Base-by-base conservation (phyloP, 73 alveolate genomes). In the Diophrys appendiculata region DNA sequence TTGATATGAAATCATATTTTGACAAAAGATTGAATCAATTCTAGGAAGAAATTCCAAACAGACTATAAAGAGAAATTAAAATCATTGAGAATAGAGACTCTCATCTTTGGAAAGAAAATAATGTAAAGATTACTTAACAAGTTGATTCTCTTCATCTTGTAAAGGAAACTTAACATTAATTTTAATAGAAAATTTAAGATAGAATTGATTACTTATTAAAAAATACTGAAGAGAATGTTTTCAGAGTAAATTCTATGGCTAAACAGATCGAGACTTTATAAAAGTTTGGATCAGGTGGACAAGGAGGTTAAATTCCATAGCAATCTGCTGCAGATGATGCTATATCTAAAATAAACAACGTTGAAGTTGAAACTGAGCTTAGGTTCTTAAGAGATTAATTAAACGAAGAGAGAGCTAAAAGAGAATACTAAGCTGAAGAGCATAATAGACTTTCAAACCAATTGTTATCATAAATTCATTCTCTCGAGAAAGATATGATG, bases 41-140 rank as follows among this genome's bases (percentile, higher is more conserved):
- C 29, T 64, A 65, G 14, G 96, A 89, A 52, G 96, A 89, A 64
- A 84, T 89, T 30, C 96, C 96, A 0, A 77, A 72, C 52, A 34
- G 89, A 13, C 88, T 89, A 18, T 72, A 82, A 32, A 70, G 91
- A 67, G 96, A 89, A 64, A 70, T 89, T 33, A 89, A 84, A 69
- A 56, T 28, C 65, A 78, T 89, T 0, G 92, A 89, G 68, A 73
- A 73, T 14, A 33, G 96, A 13, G 96, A 89, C 71, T 28, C 74
- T 32, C 76, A 74, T 64, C 69, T 78, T 13, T 89, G 96, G 92
- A 84, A 80, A 56, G 96, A 89, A 23, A 89, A 83, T 71, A 34
- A 68, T 0, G 34, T 13, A 8, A 76, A 76, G 34, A 28, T 65
- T 0, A 64, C 74, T 26, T 65, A 54, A 1, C 85, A 76, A 32